These are phyloP conservation scores for Stemphylium lycopersici DNA, from an alignment of 2,329 filamentous ascomycete genomes.

Conservation along the genomic window DNA sequence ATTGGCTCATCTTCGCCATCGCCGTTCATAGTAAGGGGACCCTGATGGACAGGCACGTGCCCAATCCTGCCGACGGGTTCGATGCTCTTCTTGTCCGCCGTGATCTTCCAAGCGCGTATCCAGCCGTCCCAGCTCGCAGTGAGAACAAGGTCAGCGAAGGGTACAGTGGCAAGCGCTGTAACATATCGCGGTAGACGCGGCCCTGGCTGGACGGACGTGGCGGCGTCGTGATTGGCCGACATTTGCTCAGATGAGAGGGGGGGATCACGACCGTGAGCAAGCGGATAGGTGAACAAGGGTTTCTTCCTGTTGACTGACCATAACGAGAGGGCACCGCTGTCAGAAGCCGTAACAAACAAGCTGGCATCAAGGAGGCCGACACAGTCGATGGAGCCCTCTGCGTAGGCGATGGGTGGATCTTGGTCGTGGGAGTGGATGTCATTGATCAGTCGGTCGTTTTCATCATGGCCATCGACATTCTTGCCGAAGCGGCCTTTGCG, in stretches of 20 bases:
- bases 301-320: slow-evolving; percentile 97
- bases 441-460: slow-evolving; percentile 52
- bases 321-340: slow-evolving; percentile 84
- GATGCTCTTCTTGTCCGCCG: slow-evolving; percentile 73
- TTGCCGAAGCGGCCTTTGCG: slow-evolving; percentile 45
- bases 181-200: slow-evolving; percentile 80
- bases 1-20: slow-evolving; percentile 27
- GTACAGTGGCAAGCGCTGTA: slow-evolving; percentile 83
- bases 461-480: slow-evolving; percentile 47
- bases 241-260: slow-evolving; percentile 70
- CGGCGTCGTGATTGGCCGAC: slow-evolving; percentile 68
- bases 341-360: slow-evolving; percentile 89
- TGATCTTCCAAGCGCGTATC: slow-evolving; percentile 83
- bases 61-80: slow-evolving; percentile 74
- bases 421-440: slow-evolving; percentile 50
- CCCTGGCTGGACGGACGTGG: slow-evolving; percentile 54
- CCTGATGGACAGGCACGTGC: slow-evolving; percentile 28
- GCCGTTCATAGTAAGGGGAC: slow-evolving; percentile 14
- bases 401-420: slow-evolving; percentile 53
- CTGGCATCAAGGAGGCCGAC: slow-evolving; percentile 88
- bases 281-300: slow-evolving; percentile 76
- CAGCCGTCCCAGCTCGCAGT: slow-evolving; percentile 94
- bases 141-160: slow-evolving; percentile 87
- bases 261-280: slow-evolving; percentile 85
- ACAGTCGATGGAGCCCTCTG: slow-evolving; percentile 87